Base-by-base conservation (phyloP, 441 rosid genomes). In the Brassica hybrid region DNA sequence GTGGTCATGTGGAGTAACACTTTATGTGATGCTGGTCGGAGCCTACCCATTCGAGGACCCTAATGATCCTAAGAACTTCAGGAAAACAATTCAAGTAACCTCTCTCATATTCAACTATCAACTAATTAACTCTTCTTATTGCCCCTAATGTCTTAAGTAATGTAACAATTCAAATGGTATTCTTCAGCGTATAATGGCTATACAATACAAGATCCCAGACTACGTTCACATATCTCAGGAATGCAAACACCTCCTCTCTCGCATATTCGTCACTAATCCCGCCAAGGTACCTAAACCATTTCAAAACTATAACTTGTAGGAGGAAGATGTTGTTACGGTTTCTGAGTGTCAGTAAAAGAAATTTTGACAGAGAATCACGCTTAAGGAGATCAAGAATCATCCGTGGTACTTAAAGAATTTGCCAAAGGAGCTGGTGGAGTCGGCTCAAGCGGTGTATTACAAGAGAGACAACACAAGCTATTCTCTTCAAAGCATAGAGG, bases 1-100 rank as follows among this genome's bases (percentile, higher is more conserved):
- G 60, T 94, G 99, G 99, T 94, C 99, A 13, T 94, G 99, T 83
- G 98, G 99, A 76, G 99, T 94, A 69, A 94, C 98, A 67, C 91
- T 94, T 14, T 94, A 94, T 66, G 98, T 94, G 64, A 94, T 94
- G 99, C 83, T 94, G 75, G 97, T 94, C 2, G 99, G 99, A 73
- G 96, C 94, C 65, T 94, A 94, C 85, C 99, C 99, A 67, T 95
- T 95, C 79, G 99, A 93, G 81, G 99, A 95, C 83, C 99, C 89
- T 80, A 78, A 83, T 14, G 99, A 95, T 77, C 96, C 98, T 19
- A 89, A 85, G 81, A 93, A 95, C 78, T 91, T 95, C 83, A 84
- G 98, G 87, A 95, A 90, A 88, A 93, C 99, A 67, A 93, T 95
- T 75, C 94, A 91, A 86, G 98, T 94, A 71, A 72, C 41, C 48